These are phyloP conservation scores for Bauhinia variegata DNA, from an alignment of 306 rosid species.

Conservation along the genomic window DNA sequence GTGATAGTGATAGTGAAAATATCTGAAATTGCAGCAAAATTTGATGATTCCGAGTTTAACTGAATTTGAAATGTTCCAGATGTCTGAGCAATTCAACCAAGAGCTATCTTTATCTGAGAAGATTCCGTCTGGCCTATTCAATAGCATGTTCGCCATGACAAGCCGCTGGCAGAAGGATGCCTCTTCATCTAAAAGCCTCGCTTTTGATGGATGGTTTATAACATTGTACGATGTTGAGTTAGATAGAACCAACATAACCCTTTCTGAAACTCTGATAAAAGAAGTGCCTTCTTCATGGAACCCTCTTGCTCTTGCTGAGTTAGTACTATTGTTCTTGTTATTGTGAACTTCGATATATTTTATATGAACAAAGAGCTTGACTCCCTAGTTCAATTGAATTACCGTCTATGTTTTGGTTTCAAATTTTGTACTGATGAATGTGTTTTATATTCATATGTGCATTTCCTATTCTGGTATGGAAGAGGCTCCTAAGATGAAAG, in stretches of 20 bases:
- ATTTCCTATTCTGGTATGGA: neutral
- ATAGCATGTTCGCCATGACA: conserved; percentile 68
- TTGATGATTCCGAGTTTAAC: conserved; percentile 19
- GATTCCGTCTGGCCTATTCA: conserved; percentile 83
- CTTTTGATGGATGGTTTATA: conserved; percentile 80
- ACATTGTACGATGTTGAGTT: conserved; percentile 71
- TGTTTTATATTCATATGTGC: neutral
- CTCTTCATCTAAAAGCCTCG: conserved; percentile 60
- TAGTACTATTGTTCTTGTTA: conserved; percentile 33
- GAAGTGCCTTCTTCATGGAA: conserved; percentile 86
- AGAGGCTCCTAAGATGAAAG: too few species aligned
- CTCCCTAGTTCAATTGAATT: too few species aligned
- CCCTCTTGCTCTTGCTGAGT: conserved; percentile 85
- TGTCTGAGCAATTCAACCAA: conserved; percentile 82
- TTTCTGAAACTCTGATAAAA: conserved; percentile 59
- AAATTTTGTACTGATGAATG: too few species aligned
- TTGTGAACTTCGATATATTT: neutral
- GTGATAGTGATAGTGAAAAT: too few species aligned
- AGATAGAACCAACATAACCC: conserved; percentile 58
- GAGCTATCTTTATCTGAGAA: conserved; percentile 67
- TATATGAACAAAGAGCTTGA: neutral
- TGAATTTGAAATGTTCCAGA: conserved; percentile 52
- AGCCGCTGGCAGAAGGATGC: conserved; percentile 81
- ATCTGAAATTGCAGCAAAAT: neutral
- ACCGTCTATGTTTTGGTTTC: too few species aligned